Evolutionary conservation across 805 yeast species (phyloP), one percentile per base, ranked within the genome.

Genomic region (Hermanozyma aechmeae): DNA sequence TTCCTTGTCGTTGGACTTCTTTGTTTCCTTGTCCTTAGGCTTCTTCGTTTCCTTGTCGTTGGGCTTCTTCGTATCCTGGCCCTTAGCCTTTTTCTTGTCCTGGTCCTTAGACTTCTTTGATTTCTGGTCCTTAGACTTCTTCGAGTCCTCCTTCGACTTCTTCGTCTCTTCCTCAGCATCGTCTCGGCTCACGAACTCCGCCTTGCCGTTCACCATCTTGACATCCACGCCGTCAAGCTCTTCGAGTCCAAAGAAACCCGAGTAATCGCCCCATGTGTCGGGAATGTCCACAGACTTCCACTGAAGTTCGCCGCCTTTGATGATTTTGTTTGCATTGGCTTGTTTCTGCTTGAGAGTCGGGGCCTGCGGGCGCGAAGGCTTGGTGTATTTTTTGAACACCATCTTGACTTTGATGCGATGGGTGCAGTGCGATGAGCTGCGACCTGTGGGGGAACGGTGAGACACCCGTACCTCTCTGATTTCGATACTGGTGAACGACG

Each of bases 191-290:
- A 55, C 41, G 44, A 79, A 80, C 30, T 71, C 70, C 0, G 79
- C 76, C 28, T 63, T 58, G 10, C 95, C 95, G 37, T 82, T 62
- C 2, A 74, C 71, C 31, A 76, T 65, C 35, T 81, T 74, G 5
- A 89, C 87, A 45, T 71, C 87, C 19, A 89, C 96, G 25, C 96
- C 96, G 33, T 85, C 96, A 28, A 92, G 68, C 50, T 89, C 97
- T 51, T 89, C 98, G 20, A 92, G 59, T 0, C 96, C 98, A 50
- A 77, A 85, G 44, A 87, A 79, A 0, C 96, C 96, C 40, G 82
- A 87, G 47, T 80, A 83, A 52, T 85, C 95, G 35, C 77, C 95
- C 28, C 83, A 55, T 15, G 84, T 77, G 38, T 83, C 89, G 4
- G 93, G 89, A 29, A 87, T 69, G 2, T 77, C 80, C 6, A 87